A percentile compares a stretch with the other conserved stretches of the same genome.
Evolutionary conservation across 768 basidiomycete genomes (phyloP).

Genomic region (Obba rivulosa): DNA sequence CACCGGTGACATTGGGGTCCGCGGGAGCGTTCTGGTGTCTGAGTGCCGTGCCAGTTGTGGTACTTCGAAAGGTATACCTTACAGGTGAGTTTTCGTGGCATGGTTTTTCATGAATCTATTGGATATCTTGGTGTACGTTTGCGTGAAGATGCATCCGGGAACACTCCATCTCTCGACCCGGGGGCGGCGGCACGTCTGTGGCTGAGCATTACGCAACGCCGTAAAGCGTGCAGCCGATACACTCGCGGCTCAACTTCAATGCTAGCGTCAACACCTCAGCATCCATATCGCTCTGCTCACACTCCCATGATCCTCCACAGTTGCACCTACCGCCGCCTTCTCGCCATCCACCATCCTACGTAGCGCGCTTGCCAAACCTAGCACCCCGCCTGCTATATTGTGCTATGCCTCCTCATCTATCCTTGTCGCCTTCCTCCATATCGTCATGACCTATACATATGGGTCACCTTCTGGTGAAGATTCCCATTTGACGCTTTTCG

Average conservation of each 20-base stretch:
- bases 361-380: conserved; percentile 40
- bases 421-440: conserved; percentile 38
- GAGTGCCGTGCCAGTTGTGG: conserved; percentile 50
- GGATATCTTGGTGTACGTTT: no score
- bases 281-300: no score
- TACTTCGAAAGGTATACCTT: conserved; percentile 54
- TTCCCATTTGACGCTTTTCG: conserved; percentile 48
- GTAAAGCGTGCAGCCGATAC: no score
- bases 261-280: no score
- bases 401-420: conserved; percentile 46
- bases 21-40: conserved; percentile 42
- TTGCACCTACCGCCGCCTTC: conserved; percentile 39
- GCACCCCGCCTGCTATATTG: conserved; percentile 38
- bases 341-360: conserved; percentile 49
- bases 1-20: conserved; percentile 32
- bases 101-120: no score
- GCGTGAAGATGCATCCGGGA: no score
- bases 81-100: conserved; percentile 39
- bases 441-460: conserved; percentile 30
- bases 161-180: no score
- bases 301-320: conserved; percentile 24
- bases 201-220: no score
- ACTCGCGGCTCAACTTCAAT: no score
- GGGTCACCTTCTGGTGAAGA: conserved; percentile 30
- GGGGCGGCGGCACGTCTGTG: no score